These are phyloP conservation scores for Cryptococcus floricola DNA, from an alignment of 1,284 basidiomycete genomes.

Conservation along the genomic window DNA sequence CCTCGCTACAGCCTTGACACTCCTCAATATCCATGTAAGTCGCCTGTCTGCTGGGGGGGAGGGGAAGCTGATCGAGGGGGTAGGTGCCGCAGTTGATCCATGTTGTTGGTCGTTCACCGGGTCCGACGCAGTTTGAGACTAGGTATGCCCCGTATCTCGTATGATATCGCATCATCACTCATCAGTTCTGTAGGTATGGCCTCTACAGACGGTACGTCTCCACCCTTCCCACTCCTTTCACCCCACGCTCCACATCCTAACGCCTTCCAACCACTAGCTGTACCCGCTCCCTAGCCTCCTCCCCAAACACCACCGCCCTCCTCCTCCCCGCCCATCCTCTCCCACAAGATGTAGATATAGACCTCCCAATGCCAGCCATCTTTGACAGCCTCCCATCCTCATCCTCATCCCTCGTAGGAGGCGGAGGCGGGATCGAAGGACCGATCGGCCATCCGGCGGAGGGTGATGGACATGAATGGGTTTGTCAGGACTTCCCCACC, in stretches of 20 bases:
- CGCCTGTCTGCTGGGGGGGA: neutral
- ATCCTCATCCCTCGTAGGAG: too few relatives aligned
- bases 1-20: conserved; percentile 39
- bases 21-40: conserved; percentile 45
- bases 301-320: conserved; percentile 15
- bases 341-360: neutral
- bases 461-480: conserved; percentile 30
- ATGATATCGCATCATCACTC: neutral
- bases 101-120: conserved; percentile 32
- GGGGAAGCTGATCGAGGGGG: conserved; percentile 3
- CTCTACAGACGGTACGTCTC: conserved; percentile 37
- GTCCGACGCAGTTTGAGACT: conserved; percentile 44
- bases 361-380: neutral
- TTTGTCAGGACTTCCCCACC: conserved; percentile 44
- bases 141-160: conserved; percentile 25
- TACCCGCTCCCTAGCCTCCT: conserved; percentile 29
- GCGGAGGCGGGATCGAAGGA: conserved; percentile 4
- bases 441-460: conserved; percentile 18
- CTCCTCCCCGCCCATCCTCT: conserved; percentile 35
- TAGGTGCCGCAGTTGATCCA: conserved; percentile 43
- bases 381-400: neutral
- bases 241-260: conserved; percentile 14
- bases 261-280: conserved; percentile 26
- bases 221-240: conserved; percentile 24
- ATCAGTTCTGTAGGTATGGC: conserved; percentile 37